phyloP scores from a whole-genome alignment of 1,284 basidiomycete genomes.

The Ustilago lituana region DNA sequence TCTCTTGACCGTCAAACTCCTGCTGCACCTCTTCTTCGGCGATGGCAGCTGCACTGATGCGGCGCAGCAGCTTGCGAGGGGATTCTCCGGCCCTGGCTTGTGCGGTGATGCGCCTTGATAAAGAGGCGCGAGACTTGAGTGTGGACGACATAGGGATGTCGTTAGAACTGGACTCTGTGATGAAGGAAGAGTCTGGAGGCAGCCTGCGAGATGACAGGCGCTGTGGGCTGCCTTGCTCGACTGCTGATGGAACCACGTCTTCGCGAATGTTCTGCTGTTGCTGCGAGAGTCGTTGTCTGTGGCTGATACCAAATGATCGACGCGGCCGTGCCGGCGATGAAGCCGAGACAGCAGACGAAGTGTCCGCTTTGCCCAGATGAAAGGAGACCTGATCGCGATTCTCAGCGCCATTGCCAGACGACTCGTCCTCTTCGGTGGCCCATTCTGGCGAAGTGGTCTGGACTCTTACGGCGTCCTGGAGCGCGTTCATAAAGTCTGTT shows the following conservation, averaged over 20 bases:
- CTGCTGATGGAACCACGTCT: constrained; percentile 17
- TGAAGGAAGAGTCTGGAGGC: constrained; percentile 37
- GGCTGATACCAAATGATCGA: background rate
- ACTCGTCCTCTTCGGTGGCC: constrained; percentile 43
- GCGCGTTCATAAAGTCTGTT: constrained; percentile 33
- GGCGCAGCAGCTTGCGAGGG: constrained; percentile 51
- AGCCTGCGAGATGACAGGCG: constrained; percentile 31
- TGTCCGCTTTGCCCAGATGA: constrained; percentile 21
- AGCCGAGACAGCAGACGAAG: background rate
- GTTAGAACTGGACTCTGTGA: constrained; percentile 27
- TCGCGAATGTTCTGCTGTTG: constrained; percentile 2
- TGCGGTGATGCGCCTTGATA: constrained; percentile 28
- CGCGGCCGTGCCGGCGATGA: constrained; percentile 24
- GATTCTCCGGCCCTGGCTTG: constrained; percentile 37
- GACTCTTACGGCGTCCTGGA: constrained; percentile 31
- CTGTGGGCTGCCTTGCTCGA: constrained; percentile 37
- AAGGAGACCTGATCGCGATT: constrained; percentile 10
- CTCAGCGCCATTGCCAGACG: constrained; percentile 10
- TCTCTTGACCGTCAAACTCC: constrained; percentile 31
- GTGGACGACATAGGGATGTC: constrained; percentile 47
- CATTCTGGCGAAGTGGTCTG: constrained; percentile 28
- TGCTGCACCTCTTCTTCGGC: constrained; percentile 46
- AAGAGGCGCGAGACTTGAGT: constrained; percentile 37
- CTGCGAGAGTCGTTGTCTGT: background rate
- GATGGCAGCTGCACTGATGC: constrained; percentile 51